Base-by-base conservation (phyloP, 345 rosid species). In the Barbarea vulgaris region DNA sequence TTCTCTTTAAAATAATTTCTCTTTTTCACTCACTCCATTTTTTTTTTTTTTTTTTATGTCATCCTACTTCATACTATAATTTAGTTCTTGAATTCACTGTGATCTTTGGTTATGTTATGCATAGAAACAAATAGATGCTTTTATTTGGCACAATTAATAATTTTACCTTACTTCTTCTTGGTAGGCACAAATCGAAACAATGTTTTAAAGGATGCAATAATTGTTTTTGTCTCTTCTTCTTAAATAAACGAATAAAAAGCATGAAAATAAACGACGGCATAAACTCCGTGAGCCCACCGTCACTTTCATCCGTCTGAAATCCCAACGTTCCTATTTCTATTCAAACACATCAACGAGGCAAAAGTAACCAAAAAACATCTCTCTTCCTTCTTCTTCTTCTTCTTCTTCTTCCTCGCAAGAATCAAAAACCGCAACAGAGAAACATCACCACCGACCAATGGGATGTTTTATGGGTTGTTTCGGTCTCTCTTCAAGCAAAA, bases 401-500 rank as follows among this genome's bases (percentile, higher is more conserved):
- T n/a, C 27, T 54, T 67, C 68, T 37, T 31, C 54, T 7, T 13
- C 15, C 15, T n/a, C 27, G 47, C n/a, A 39, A 36, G 17, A 66
- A 15, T 48, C 57, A 21, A 25, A 66, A 42, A 27, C 61, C 62
- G 42, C 71, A 65, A 36, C 37, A 46, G 51, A 74, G 56, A 54
- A 75, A 48, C 58, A 53, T 50, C 66, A 63, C 62, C 48, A 62
- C 51, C 44, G 60, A 62, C 51, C 44, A 63, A 93, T 91, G 97
- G 97, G 90, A 62, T 93, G 98, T 79, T 93, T 93, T 55, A 84
- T 87, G 46, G 93, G 87, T 22, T 93, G 97, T 81, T 93, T 93
- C 75, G 93, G 98, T 65, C 64, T 85, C 74, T 79, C 96, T 64
- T 74, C 86, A 69, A 88, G 83, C 67, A 82, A 83, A 73, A 85